Base-by-base conservation (phyloP, 1,139 yeast species). In the Entelexis sorbosivorans region DNA sequence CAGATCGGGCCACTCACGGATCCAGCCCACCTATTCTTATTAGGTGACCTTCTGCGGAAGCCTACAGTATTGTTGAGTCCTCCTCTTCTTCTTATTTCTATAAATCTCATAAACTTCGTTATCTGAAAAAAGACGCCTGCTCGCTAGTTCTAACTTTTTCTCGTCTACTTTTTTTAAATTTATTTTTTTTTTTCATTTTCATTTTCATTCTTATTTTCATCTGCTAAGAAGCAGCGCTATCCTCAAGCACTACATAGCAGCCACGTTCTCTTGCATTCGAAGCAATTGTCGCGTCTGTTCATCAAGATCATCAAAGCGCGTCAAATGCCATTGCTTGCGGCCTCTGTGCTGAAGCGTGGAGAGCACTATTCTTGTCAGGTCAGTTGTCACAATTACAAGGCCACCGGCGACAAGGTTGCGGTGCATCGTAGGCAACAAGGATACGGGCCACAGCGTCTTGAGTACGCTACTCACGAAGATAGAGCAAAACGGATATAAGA, bases 391-490 rank as follows among this genome's bases (percentile, higher is more conserved):
- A 14, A 42, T 42, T 3, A 32, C 36, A 3, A 42, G 19, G n/a
- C 38, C 45, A 4, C 45, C 36, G 10, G 36, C 45, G 5, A 42
- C 29, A 9, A 42, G 45, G 19, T 42, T 42, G 28, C 45, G 36
- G 14, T 31, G 32, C 45, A 31, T 31, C 4, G 17, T 32, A 3
- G 45, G 2, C 10, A 42, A 8, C 5, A 17, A 5, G 2, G 45
- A 42, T 4, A 42, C 19, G 1, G 45, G 45, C 36, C 45, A 42
- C 4, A 32, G 4, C 5, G 5, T 3, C 5, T 20, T 9, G 13
- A 42, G 9, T 5, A 14, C 5, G 7, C 20, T 6, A 20, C 45
- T 32, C 19, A 20, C 10, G 3, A 31, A 19, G n/a, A 31, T 31
- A 13, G 45, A 14, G 19, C 24, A 7, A 19, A 31, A 32, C 13